Conservation (phyloP, 169 alveolate genomes). For the Perkinsus olseni region DNA sequence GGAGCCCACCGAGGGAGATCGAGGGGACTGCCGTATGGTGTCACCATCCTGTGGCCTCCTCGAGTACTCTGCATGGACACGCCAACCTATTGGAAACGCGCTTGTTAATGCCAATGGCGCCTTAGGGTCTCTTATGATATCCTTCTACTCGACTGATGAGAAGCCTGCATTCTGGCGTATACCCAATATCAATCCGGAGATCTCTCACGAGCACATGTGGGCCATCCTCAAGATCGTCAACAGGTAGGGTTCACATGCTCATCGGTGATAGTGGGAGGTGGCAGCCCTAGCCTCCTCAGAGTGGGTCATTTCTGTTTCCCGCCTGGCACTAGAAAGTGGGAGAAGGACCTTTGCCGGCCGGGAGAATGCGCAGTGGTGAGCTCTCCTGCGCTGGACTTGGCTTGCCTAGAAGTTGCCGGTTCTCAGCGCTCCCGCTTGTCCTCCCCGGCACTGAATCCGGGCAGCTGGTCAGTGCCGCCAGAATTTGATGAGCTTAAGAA, state of each 20-base stretch:
- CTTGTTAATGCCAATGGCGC: too few species aligned
- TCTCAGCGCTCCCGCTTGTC: neutral
- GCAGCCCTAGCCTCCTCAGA: too few species aligned
- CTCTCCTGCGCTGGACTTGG: neutral
- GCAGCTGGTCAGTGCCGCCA: neutral
- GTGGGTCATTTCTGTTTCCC: neutral
- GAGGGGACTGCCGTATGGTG: too few species aligned
- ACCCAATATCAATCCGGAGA: slow-evolving; percentile 8
- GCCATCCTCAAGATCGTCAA: neutral
- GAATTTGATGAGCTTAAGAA: neutral
- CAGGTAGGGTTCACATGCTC: neutral
- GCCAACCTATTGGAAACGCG: too few species aligned
- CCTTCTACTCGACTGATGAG: neutral
- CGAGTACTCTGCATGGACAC: too few species aligned
- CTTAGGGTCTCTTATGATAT: neutral
- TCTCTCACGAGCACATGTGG: slow-evolving; percentile 5
- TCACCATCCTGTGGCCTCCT: too few species aligned
- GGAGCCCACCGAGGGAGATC: too few species aligned
- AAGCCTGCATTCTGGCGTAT: neutral
- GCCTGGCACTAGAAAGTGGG: neutral
- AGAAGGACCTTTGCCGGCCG: neutral
- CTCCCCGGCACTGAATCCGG: neutral
- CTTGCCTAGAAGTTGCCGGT: neutral
- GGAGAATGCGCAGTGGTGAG: neutral
- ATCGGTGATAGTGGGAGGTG: neutral